phyloP scores from a whole-genome alignment of 805 yeast species.

The Sporopachydermia lactativora region DNA sequence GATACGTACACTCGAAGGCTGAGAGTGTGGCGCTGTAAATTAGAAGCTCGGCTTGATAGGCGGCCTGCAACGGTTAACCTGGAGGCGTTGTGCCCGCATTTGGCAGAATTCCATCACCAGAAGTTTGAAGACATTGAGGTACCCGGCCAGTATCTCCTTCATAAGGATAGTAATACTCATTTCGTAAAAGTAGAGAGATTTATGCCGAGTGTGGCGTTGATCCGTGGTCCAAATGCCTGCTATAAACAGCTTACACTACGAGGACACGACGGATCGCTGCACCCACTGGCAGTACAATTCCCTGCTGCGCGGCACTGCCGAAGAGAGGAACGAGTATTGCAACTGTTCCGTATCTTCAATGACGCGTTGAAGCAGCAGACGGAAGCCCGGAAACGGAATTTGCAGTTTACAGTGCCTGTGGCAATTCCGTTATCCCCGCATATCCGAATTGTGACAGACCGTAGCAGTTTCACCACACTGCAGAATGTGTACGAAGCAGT shows the following conservation, averaged over 20 bases:
- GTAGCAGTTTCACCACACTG: slow-evolving; percentile 58
- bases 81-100: slow-evolving; percentile 86
- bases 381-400: slow-evolving; percentile 75
- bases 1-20: slow-evolving; percentile 75
- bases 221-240: slow-evolving; percentile 83
- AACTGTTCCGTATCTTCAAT: slow-evolving; percentile 78
- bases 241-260: slow-evolving; percentile 79
- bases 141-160: slow-evolving; percentile 90
- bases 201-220: slow-evolving; percentile 74
- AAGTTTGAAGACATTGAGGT: slow-evolving; percentile 95
- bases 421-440: slow-evolving; percentile 94
- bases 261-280: slow-evolving; percentile 86
- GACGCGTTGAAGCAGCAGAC: slow-evolving; percentile 68
- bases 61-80: slow-evolving; percentile 66
- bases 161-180: slow-evolving; percentile 79
- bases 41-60: slow-evolving; percentile 85
- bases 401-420: slow-evolving; percentile 75
- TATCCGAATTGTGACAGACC: slow-evolving; percentile 79
- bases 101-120: slow-evolving; percentile 95
- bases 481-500: slow-evolving; percentile 79
- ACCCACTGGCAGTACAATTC: slow-evolving; percentile 90
- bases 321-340: slow-evolving; percentile 90
- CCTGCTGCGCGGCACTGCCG: slow-evolving; percentile 97
- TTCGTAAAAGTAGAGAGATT: slow-evolving; percentile 90
- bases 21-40: slow-evolving; percentile 83